Percentiles rank a stretch among this genome's conserved stretches.
These are phyloP conservation scores for Orbilia brochopaga DNA, from an alignment of 2,329 filamentous ascomycete species.

Conservation along the genomic window DNA sequence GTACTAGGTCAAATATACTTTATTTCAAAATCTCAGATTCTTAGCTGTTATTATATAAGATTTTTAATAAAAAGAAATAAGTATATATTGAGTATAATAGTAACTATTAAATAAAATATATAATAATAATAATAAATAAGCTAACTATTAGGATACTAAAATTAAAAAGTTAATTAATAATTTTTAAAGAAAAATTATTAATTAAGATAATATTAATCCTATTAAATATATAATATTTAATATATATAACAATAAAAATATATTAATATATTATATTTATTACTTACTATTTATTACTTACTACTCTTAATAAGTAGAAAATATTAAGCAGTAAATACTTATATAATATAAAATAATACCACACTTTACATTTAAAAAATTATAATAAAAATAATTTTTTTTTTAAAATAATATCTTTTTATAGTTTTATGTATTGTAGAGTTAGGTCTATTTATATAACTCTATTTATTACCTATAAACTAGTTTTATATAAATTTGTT, in stretches of 20 bases:
- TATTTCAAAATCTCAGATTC: no score
- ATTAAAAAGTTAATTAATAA: no score
- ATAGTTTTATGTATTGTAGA: background rate
- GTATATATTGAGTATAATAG: background rate
- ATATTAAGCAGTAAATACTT: background rate
- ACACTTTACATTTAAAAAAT: conserved; percentile 6
- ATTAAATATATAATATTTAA: background rate
- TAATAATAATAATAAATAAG: no score
- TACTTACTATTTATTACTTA: background rate
- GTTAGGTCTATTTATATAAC: background rate
- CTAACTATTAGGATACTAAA: no score
- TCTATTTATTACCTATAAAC: background rate
- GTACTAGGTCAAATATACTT: no score
- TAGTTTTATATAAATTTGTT: background rate
- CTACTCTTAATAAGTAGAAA: no score
- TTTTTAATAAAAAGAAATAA: no score
- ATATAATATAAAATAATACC: background rate
- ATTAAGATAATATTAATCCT: no score
- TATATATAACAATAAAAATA: background rate
- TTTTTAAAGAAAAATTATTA: no score
- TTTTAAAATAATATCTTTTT: conserved; percentile 23
- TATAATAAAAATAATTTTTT: conserved; percentile 8
- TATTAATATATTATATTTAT: background rate
- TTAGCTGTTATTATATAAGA: no score
- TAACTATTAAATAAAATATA: no score